phyloP scores from a whole-genome alignment of 352 stramenopile genomes.

The Pythium oligandrum region DNA sequence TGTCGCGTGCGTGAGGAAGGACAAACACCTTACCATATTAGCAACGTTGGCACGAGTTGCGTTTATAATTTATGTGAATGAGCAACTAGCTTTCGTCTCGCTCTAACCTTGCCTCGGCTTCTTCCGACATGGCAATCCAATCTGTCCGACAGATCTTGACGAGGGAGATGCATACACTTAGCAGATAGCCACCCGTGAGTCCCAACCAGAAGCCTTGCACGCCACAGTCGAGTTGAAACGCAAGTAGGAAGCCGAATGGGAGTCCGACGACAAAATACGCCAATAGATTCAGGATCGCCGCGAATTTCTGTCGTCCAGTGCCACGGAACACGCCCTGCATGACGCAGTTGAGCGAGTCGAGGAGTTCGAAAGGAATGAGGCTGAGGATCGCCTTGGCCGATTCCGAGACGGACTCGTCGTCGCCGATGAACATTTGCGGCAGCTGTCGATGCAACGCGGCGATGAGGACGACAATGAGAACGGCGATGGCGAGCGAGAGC shows the following conservation, averaged over 20 bases:
- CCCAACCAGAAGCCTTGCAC: constrained; percentile 71
- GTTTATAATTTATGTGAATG: too few species aligned
- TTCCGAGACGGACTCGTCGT: constrained; percentile 29
- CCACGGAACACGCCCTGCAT: constrained; percentile 66
- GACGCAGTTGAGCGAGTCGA: constrained; percentile 49
- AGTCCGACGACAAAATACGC: constrained; percentile 78
- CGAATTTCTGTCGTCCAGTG: constrained; percentile 52
- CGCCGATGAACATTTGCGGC: constrained; percentile 42
- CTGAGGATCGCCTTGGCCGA: constrained; percentile 36
- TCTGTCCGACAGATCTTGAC: constrained; percentile 8
- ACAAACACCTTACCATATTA: too few species aligned
- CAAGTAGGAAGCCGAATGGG: constrained; percentile 49
- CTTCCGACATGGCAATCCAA: too few species aligned
- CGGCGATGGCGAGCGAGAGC: constrained; percentile 26
- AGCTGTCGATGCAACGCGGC: constrained; percentile 19
- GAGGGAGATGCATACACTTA: constrained; percentile 9
- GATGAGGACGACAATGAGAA: constrained; percentile 21
- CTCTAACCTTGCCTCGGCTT: too few species aligned
- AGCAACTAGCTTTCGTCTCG: too few species aligned
- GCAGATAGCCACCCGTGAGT: constrained; percentile 41
- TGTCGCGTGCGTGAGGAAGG: too few species aligned
- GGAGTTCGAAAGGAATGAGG: constrained; percentile 36
- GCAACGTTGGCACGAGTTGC: too few species aligned
- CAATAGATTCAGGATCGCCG: constrained; percentile 55
- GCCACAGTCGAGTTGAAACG: constrained; percentile 30